These are phyloP conservation scores for Cocos nucifera DNA, from an alignment of 176 grass and related monocot species.

Conservation along the genomic window DNA sequence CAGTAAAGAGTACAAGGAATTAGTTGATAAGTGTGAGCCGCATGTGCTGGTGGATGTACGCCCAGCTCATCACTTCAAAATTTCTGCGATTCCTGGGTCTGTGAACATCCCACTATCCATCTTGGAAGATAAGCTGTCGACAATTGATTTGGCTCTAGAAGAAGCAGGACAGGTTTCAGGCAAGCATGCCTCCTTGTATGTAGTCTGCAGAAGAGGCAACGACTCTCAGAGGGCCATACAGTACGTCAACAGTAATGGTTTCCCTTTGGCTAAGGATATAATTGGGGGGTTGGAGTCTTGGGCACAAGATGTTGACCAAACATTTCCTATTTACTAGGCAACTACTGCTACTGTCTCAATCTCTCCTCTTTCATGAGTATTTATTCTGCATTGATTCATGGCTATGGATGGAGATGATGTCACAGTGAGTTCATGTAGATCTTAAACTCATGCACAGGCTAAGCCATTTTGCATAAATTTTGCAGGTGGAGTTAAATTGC, in stretches of 20 bases:
- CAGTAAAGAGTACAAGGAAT: constrained; percentile 50
- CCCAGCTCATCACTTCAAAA: constrained; percentile 76
- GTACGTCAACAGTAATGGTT: constrained; percentile 55
- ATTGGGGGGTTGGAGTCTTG: constrained; percentile 72
- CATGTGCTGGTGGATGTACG: constrained; percentile 75
- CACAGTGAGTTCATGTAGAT: too few species aligned
- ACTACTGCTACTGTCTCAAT: too few species aligned
- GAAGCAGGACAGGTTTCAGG: constrained; percentile 6
- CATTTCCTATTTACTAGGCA: constrained; percentile 56
- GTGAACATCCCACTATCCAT: constrained; percentile 56
- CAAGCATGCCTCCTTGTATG: constrained; percentile 30
- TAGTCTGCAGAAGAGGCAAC: constrained; percentile 82
- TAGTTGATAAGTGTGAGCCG: constrained; percentile 34
- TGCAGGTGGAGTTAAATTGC: too few species aligned
- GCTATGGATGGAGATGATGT: too few species aligned
- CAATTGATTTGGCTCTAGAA: constrained; percentile 33
- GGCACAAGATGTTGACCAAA: constrained; percentile 48
- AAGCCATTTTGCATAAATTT: too few species aligned
- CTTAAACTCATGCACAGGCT: too few species aligned
- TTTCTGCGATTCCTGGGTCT: constrained; percentile 51
- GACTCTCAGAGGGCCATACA: constrained; percentile 63
- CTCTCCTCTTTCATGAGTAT: too few species aligned
- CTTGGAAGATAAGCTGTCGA: constrained; percentile 52
- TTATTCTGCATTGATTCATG: too few species aligned
- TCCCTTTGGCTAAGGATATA: constrained; percentile 55